Conservation (phyloP, 257 asterid species). For the Leonotis leonurus region DNA sequence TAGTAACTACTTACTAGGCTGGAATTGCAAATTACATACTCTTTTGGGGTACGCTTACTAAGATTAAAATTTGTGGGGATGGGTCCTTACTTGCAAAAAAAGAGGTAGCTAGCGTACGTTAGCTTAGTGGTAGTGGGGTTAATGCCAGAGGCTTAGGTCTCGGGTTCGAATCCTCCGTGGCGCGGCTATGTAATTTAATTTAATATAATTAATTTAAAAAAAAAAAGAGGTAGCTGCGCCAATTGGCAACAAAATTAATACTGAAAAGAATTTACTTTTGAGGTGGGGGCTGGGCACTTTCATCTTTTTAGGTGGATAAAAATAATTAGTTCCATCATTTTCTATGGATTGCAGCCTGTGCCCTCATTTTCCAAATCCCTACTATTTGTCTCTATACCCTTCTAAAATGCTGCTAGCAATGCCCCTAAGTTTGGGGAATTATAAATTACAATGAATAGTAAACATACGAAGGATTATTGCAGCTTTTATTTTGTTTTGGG, state of each 20-base stretch:
- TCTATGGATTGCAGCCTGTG: slow-evolving; percentile 22
- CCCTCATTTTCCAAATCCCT: slow-evolving; percentile 7
- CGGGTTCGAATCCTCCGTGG: too few relatives aligned
- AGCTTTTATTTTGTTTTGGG: slow-evolving; percentile 20
- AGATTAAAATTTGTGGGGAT: not conserved
- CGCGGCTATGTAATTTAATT: too few relatives aligned
- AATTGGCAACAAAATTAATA: slow-evolving; percentile 28
- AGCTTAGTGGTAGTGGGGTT: too few relatives aligned
- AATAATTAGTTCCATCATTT: slow-evolving; percentile 16
- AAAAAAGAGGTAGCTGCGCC: slow-evolving; percentile 22
- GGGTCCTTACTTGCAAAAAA: slow-evolving; percentile 6
- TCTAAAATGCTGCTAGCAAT: not conserved
- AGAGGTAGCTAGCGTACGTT: too few relatives aligned
- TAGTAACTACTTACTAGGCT: not conserved
- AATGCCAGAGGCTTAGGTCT: too few relatives aligned
- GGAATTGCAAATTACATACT: not conserved
- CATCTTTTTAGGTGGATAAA: slow-evolving; percentile 22
- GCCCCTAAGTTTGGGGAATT: slow-evolving; percentile 10
- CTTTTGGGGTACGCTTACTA: not conserved
- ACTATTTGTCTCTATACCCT: not conserved
- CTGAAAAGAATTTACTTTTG: slow-evolving; percentile 22
- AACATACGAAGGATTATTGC: slow-evolving; percentile 6
- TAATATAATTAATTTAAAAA: too few relatives aligned
- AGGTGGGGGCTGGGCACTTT: slow-evolving; percentile 28
- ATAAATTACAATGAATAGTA: not conserved